Evolutionary conservation across 768 basidiomycete species (phyloP).

Genomic region (Naganishia randhawae): DNA sequence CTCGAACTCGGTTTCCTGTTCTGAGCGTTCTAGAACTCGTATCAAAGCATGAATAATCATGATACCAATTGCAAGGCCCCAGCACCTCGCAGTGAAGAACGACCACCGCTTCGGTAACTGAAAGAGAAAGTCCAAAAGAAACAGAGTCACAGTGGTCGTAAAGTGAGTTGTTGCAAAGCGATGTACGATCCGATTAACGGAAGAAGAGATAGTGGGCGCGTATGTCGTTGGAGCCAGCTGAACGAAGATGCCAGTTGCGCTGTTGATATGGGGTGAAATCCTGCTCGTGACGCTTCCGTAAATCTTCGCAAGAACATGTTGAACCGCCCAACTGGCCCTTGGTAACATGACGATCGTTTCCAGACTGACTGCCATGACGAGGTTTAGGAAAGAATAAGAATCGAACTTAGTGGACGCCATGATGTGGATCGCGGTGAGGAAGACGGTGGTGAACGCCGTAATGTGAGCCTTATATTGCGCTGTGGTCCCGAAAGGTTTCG

Average conservation of each 20-base stretch:
- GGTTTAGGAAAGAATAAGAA: not conserved
- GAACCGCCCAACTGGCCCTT: too few relatives aligned
- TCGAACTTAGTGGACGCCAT: not conserved
- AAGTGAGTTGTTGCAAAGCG: not conserved
- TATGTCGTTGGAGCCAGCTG: not conserved
- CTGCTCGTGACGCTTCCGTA: not conserved
- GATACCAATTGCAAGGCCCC: not conserved
- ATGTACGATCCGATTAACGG: not conserved
- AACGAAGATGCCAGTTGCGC: not conserved
- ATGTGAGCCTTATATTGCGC: not conserved
- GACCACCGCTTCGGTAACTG: constrained; percentile 3
- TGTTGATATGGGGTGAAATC: not conserved
- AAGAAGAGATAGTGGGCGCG: not conserved
- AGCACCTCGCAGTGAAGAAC: not conserved
- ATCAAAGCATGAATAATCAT: not conserved
- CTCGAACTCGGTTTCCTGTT: not conserved
- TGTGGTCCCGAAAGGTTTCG: too few relatives aligned
- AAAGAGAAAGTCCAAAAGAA: not conserved
- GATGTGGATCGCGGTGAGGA: not conserved
- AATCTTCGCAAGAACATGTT: not conserved
- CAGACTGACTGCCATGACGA: not conserved
- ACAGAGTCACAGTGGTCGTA: not conserved
- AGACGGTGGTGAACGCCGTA: not conserved
- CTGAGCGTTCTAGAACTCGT: not conserved
- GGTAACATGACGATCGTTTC: not conserved